Evolutionary conservation across 2,329 filamentous ascomycete species (phyloP).

Genomic region (Fusarium gaditjirri): DNA sequence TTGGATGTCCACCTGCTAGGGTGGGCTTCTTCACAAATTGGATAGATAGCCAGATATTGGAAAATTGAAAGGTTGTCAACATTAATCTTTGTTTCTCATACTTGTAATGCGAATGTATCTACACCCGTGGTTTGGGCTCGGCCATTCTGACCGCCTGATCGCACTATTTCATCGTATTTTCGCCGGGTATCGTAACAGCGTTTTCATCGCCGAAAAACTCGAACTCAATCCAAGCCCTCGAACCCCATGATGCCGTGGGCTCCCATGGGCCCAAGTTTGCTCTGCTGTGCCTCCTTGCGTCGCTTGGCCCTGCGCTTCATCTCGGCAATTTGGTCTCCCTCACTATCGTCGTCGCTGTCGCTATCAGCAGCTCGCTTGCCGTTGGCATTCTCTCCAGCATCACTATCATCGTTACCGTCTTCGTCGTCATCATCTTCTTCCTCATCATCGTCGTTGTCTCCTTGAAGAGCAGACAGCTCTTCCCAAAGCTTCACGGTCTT

Average conservation of each 20-base stretch:
- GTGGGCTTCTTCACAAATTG: conserved; percentile 25
- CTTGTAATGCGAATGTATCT: not conserved
- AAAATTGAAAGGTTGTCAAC: conserved; percentile 20
- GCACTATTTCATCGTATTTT: not conserved
- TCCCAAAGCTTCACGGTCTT: conserved; percentile 92
- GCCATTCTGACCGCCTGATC: not conserved
- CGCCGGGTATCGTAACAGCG: conserved; percentile 31
- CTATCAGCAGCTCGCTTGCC: conserved; percentile 61
- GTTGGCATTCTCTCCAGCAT: conserved; percentile 54
- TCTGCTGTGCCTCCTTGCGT: conserved; percentile 55
- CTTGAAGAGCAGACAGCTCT: conserved; percentile 71
- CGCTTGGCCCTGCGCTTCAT: conserved; percentile 59
- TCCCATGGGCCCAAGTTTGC: conserved; percentile 60
- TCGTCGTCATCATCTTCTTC: conserved; percentile 55
- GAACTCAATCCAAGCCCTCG: conserved; percentile 56
- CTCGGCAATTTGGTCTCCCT: conserved; percentile 48
- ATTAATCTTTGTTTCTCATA: not conserved
- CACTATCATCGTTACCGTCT: conserved; percentile 58
- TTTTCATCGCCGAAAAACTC: not conserved
- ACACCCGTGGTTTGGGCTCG: not conserved
- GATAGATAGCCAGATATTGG: conserved; percentile 18
- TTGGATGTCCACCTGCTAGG: conserved; percentile 37
- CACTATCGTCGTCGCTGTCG: conserved; percentile 58
- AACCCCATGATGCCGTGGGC: conserved; percentile 64
- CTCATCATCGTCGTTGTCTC: conserved; percentile 49